A percentile compares a stretch with the other conserved stretches of the same genome.
These are phyloP conservation scores for Cercophora scortea DNA, from an alignment of 495 filamentous ascomycete genomes.

Conservation along the genomic window DNA sequence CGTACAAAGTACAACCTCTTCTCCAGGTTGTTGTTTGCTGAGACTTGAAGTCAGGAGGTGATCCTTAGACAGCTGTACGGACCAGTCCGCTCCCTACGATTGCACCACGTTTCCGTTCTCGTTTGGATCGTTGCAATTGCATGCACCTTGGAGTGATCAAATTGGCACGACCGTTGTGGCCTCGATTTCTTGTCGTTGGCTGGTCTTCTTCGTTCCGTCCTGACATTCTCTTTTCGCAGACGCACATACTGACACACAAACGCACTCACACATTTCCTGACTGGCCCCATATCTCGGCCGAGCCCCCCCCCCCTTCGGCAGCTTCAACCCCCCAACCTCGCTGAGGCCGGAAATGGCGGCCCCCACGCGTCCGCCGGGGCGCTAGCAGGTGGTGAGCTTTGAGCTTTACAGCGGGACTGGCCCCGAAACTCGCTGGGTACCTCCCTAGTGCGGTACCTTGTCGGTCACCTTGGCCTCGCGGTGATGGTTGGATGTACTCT, in stretches of 20 bases:
- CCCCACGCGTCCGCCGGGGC: slow-evolving; percentile 15
- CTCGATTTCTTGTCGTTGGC: background rate
- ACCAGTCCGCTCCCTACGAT: background rate
- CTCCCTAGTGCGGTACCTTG: slow-evolving; percentile 4
- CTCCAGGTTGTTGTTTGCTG: too few species aligned
- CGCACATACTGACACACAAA: too few species aligned
- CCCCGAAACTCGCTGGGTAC: slow-evolving; percentile 1
- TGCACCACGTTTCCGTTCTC: background rate
- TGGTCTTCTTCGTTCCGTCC: too few species aligned
- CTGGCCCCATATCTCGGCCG: too few species aligned
- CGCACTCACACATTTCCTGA: too few species aligned
- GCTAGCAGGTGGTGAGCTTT: background rate
- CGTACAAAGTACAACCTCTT: too few species aligned
- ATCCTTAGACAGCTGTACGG: background rate
- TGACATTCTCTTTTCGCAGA: too few species aligned
- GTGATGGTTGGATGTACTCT: background rate
- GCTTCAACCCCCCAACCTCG: slow-evolving; percentile 15
- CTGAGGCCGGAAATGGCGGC: slow-evolving; percentile 5
- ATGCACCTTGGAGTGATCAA: background rate
- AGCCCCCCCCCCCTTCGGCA: slow-evolving; percentile 5
- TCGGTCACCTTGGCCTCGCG: slow-evolving; percentile 6
- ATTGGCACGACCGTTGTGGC: background rate
- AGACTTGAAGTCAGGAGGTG: background rate
- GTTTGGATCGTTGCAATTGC: background rate
- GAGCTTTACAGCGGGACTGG: background rate